These are phyloP conservation scores for Pythium oligandrum DNA, from an alignment of 352 stramenopile genomes.

Conservation along the genomic window DNA sequence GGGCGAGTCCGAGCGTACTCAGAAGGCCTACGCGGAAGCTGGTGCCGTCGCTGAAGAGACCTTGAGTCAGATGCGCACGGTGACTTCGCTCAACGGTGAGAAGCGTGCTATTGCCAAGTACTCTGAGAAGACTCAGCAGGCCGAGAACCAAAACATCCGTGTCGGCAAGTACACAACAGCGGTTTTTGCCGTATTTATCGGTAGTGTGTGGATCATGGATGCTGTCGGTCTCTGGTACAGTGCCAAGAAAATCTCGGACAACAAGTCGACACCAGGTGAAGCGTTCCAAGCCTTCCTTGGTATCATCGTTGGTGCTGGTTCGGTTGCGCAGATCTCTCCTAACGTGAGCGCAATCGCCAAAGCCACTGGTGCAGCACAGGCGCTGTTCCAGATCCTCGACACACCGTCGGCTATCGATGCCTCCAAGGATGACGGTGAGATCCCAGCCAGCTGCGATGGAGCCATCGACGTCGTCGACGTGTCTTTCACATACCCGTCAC, in stretches of 20 bases:
- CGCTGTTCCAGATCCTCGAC: constrained; percentile 52
- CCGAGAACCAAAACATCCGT: constrained; percentile 22
- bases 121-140: constrained; percentile 10
- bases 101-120: constrained; percentile 12
- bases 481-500: constrained; percentile 33
- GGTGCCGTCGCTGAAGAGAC: constrained; percentile 14
- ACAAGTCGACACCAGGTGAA: constrained; percentile 20
- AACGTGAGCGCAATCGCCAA: constrained; percentile 46
- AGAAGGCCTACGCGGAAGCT: constrained; percentile 9
- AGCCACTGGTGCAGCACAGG: constrained; percentile 34
- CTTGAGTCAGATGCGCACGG: constrained; percentile 15
- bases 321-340: constrained; percentile 42
- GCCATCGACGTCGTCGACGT: constrained; percentile 26
- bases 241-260: constrained; percentile 26
- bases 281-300: constrained; percentile 58
- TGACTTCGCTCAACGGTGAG: constrained; percentile 23
- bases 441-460: constrained; percentile 21
- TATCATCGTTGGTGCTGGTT: constrained; percentile 39
- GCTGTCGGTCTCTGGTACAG: constrained; percentile 48
- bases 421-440: constrained; percentile 13
- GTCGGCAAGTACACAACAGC: constrained; percentile 13
- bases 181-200: constrained; percentile 22
- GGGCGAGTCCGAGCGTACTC: constrained; percentile 1
- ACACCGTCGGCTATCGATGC: constrained; percentile 45
- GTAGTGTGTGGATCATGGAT: constrained; percentile 47